Evolutionary conservation across 163 green algal genomes (phyloP).

Genomic region (Volvox carteri): DNA sequence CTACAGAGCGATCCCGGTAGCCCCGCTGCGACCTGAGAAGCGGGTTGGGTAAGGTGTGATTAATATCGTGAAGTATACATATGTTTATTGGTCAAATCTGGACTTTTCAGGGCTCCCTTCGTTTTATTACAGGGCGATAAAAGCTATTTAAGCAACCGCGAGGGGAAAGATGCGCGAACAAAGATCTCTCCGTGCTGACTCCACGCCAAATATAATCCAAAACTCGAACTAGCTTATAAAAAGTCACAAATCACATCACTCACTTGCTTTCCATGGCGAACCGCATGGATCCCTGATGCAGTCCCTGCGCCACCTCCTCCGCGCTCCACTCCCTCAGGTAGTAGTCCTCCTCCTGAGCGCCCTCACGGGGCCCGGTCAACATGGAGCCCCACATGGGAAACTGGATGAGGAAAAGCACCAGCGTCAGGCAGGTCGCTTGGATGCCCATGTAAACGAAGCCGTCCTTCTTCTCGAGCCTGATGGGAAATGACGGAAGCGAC

Average conservation of each 20-base stretch:
- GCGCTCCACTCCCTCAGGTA: conserved; percentile 74
- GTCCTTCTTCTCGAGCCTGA: conserved; percentile 45
- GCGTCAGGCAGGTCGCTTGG: conserved; percentile 82
- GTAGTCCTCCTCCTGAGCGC: conserved; percentile 87
- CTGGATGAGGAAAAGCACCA: conserved; percentile 78
- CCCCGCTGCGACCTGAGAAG: conserved; percentile 35
- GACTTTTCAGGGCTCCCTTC: no score
- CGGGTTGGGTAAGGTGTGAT: not conserved
- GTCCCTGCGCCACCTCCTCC: conserved; percentile 63
- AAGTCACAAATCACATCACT: no score
- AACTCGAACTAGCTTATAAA: no score
- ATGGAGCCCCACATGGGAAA: conserved; percentile 94
- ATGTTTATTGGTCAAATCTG: no score
- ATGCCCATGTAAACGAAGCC: conserved; percentile 86
- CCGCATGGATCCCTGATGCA: conserved; percentile 61
- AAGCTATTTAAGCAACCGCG: no score
- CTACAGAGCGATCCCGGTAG: not conserved
- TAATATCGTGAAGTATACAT: not conserved
- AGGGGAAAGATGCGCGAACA: no score
- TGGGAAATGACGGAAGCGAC: no score
- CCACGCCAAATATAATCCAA: no score
- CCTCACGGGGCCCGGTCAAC: conserved; percentile 70
- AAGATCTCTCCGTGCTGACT: no score
- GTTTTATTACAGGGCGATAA: no score
- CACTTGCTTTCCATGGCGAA: conserved; percentile 67